phyloP scores from a whole-genome alignment of 2,329 filamentous ascomycete species.

The Fusarium sarcochroum region DNA sequence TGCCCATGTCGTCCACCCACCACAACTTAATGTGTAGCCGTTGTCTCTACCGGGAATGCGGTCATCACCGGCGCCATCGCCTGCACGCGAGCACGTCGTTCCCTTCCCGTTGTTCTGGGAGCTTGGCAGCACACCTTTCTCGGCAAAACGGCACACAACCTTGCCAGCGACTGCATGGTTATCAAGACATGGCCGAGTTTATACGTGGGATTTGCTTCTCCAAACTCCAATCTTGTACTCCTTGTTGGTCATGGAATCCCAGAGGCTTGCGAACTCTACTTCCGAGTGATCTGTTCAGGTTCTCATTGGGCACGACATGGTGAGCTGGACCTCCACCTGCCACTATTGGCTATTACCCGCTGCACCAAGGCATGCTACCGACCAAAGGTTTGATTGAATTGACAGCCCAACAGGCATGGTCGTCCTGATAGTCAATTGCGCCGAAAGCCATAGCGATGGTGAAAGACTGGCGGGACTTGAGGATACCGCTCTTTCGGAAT shows the following conservation, averaged over 20 bases:
- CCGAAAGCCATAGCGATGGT: conserved; percentile 43
- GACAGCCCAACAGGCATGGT: not conserved
- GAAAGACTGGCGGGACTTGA: conserved; percentile 23
- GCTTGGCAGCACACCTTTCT: conserved; percentile 45
- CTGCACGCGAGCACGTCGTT: conserved; percentile 37
- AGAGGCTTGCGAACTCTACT: conserved; percentile 16
- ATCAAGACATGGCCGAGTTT: conserved; percentile 11
- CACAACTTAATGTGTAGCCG: conserved; percentile 10
- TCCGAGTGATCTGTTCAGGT: conserved; percentile 16
- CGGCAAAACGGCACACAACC: conserved; percentile 43
- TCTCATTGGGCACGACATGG: conserved; percentile 30
- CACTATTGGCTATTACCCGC: conserved; percentile 23
- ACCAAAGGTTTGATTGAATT: not conserved
- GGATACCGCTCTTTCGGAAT: conserved; percentile 4
- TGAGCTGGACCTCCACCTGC: conserved; percentile 28
- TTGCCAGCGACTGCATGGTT: conserved; percentile 9
- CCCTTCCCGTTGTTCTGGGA: conserved; percentile 24
- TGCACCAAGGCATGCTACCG: conserved; percentile 3
- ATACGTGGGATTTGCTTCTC: conserved; percentile 35
- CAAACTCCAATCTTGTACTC: conserved; percentile 16
- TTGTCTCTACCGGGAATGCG: conserved; percentile 38
- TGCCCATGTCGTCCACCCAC: conserved; percentile 20
- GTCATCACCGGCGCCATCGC: conserved; percentile 33
- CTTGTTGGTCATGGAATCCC: conserved; percentile 8
- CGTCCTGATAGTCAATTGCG: conserved; percentile 38